A percentile compares a stretch with the other conserved stretches of the same genome.
Evolutionary conservation across 2,329 filamentous ascomycete genomes (phyloP).

Genomic region (Triangularia setosa): DNA sequence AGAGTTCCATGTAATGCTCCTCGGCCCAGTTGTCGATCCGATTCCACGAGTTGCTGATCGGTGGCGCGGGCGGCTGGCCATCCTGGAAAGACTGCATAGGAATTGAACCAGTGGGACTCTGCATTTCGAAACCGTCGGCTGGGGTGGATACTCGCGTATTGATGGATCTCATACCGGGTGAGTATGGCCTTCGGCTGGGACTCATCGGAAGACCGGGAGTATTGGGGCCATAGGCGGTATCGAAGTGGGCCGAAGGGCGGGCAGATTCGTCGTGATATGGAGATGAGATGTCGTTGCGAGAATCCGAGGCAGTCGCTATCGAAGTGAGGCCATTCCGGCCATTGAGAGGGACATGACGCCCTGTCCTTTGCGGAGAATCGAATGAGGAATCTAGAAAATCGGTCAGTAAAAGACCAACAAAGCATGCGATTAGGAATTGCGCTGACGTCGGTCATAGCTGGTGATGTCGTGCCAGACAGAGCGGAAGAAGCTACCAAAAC

Average conservation of each 20-base stretch:
- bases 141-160: conserved; percentile 63
- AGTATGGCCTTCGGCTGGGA: conserved; percentile 71
- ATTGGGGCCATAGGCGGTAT: conserved; percentile 53
- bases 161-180: conserved; percentile 81
- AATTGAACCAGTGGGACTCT: conserved; percentile 72
- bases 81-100: conserved; percentile 96
- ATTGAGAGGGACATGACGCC: conserved; percentile 82
- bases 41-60: conserved; percentile 84
- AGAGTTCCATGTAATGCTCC: conserved; percentile 91
- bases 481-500: conserved; percentile 70
- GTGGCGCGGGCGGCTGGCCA: conserved; percentile 83
- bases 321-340: conserved; percentile 72
- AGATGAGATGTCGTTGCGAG: conserved; percentile 75
- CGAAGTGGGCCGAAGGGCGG: conserved; percentile 43
- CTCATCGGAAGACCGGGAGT: conserved; percentile 45
- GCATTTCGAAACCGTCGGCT: conserved; percentile 64
- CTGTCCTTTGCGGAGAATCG: conserved; percentile 89
- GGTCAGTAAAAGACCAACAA: conserved; percentile 18
- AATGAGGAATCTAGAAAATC: conserved; percentile 70
- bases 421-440: conserved; percentile 3
- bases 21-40: conserved; percentile 94
- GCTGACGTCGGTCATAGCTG: conserved; percentile 65
- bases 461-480: conserved; percentile 94
- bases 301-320: conserved; percentile 84
- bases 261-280: conserved; percentile 72